phyloP scores from a whole-genome alignment of 148 eudicot genomes.

The Amaranthus cruentus region DNA sequence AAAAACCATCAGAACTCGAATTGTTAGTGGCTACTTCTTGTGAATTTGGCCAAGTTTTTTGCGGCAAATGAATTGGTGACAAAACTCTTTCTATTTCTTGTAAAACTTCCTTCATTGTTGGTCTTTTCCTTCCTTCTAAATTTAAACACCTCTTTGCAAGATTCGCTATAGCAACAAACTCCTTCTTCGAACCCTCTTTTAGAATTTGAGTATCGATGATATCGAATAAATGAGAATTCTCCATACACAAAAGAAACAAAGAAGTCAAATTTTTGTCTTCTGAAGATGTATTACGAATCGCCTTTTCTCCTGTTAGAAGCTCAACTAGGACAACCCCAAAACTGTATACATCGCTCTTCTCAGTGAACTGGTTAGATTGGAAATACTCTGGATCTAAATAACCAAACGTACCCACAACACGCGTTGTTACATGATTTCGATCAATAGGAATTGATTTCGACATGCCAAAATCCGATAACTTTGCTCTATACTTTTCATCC shows the following conservation, averaged over 20 bases:
- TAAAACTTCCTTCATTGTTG: too few species aligned
- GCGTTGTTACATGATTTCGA: conserved; percentile 27
- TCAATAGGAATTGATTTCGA: conserved; percentile 24
- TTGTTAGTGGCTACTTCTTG: too few species aligned
- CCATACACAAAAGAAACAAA: conserved; percentile 19
- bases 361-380: conserved; percentile 21
- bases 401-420: conserved; percentile 23
- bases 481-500: conserved; percentile 23
- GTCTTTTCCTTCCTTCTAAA: conserved; percentile 12
- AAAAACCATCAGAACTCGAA: too few species aligned
- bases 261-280: conserved; percentile 14
- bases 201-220: conserved; percentile 18
- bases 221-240: background rate
- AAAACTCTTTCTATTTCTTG: too few species aligned
- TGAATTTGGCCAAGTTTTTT: too few species aligned
- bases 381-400: conserved; percentile 30
- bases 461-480: conserved; percentile 24
- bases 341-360: conserved; percentile 28
- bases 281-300: conserved; percentile 11
- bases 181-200: conserved; percentile 22
- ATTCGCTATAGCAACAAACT: conserved; percentile 19
- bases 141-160: conserved; percentile 20
- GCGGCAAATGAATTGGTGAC: too few species aligned
- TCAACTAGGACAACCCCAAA: conserved; percentile 29
- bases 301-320: conserved; percentile 25